A percentile compares a stretch with the other conserved stretches of the same genome.
Evolutionary conservation across 257 asterid genomes (phyloP).

Genomic region (Nicotiana knightiana): DNA sequence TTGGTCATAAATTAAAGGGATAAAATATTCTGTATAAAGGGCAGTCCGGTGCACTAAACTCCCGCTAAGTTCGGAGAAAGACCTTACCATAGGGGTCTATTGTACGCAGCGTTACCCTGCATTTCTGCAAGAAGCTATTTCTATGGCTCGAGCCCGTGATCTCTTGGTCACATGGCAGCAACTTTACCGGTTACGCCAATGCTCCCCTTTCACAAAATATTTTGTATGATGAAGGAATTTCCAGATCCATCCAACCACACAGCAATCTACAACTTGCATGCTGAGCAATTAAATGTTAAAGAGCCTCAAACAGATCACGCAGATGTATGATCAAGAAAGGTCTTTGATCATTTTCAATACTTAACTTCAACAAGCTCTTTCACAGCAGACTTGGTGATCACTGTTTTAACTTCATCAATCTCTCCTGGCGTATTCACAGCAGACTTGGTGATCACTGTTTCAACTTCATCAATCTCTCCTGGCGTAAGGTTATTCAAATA

Average conservation of each 20-base stretch:
- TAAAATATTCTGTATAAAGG: background rate
- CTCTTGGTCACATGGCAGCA: too few species aligned
- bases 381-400: background rate
- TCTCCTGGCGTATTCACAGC: background rate
- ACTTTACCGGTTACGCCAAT: too few species aligned
- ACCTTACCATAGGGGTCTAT: too few species aligned
- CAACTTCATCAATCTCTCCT: background rate
- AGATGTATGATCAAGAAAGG: background rate
- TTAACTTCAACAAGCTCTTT: too few species aligned
- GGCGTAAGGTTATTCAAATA: background rate
- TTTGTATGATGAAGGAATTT: background rate
- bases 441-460: background rate
- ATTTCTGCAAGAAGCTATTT: too few species aligned
- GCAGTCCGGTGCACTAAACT: too few species aligned
- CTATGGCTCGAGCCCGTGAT: too few species aligned
- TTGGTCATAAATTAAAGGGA: background rate
- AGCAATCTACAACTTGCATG: background rate
- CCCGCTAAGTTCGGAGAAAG: too few species aligned
- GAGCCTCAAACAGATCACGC: background rate
- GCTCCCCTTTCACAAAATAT: too few species aligned
- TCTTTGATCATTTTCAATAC: background rate
- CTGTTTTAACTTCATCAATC: background rate
- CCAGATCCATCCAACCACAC: background rate
- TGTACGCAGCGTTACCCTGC: too few species aligned
- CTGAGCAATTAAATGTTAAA: background rate